Evolutionary conservation across 2,329 filamentous ascomycete genomes (phyloP), one percentile per base, ranked within the genome.

Genomic region (Ophiognomonia clavigignenti-juglandacearum): DNA sequence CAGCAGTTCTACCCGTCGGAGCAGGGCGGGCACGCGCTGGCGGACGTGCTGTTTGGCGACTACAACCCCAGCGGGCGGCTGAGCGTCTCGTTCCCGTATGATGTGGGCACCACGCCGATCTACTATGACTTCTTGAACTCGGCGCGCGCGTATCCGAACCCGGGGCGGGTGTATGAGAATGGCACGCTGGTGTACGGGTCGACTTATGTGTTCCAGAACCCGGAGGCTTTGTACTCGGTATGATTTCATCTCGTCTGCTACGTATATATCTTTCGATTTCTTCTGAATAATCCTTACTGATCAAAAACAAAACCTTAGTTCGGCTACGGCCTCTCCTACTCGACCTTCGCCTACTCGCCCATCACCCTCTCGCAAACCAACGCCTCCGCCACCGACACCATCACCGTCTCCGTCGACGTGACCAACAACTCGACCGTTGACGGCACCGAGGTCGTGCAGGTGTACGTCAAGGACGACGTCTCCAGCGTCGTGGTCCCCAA

Each of bases 1-100:
- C 85, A 88, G 59, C 84, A 88, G 62, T 88, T 88, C 65, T 89
- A 88, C 56, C 82, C 83, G 6, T 83, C 80, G 0, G 83, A 87
- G 56, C 70, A 86, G 65, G 83, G 82, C 20, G 83, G 83, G 0
- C 68, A 81, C 49, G 83, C 82, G 1, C 71, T 86, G 1, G 83
- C 83, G 0, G 80, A 85, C 52, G 70, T 86, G 24, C 69, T 86
- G 2, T 83, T 80, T 56, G 83, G 83, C 22, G 69, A 78, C 45
- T 74, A 77, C 43, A 85, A 83, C 61, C 83, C 83, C 0, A 82
- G 77, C 1, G 83, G 83, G 32, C 83, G 79, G 60, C 73, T 86
- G 11, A 74, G 77, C 1, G 82, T 88, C 27, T 80, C 78, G 10
- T 82, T 88, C 59, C 85, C 85, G 0, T 74, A 78, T 49, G 78